A percentile compares a stretch with the other conserved stretches of the same genome.
Evolutionary conservation across 805 yeast genomes (phyloP).

Genomic region (Candida tallmaniae): DNA sequence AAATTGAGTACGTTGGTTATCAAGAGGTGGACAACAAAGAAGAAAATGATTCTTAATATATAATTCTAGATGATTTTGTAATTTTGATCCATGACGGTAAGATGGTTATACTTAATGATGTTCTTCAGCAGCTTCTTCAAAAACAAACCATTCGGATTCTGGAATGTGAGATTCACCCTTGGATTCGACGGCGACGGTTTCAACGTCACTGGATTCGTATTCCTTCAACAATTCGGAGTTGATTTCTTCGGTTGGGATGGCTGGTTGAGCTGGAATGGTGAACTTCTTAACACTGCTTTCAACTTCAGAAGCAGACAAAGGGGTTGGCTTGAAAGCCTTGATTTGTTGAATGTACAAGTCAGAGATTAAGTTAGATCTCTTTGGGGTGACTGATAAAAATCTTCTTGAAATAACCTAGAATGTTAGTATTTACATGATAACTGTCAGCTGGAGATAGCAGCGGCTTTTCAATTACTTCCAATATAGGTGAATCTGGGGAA

Average conservation of each 20-base stretch:
- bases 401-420: constrained; percentile 26
- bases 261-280: constrained; percentile 76
- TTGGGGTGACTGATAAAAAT: constrained; percentile 39
- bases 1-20: no score
- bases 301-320: constrained; percentile 67
- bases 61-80: background rate
- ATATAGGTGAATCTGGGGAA: no score
- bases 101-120: constrained; percentile 23
- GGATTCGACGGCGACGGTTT: constrained; percentile 30
- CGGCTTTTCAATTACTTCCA: no score
- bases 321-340: constrained; percentile 83
- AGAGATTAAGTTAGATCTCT: constrained; percentile 59
- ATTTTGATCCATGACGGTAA: background rate
- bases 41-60: no score
- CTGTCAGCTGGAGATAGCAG: background rate
- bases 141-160: constrained; percentile 78
- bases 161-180: constrained; percentile 43
- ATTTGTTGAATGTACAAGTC: constrained; percentile 85
- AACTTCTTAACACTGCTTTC: constrained; percentile 79
- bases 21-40: no score
- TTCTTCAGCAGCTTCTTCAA: constrained; percentile 55
- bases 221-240: constrained; percentile 63
- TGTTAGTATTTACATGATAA: constrained; percentile 4
- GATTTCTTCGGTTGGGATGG: constrained; percentile 66
- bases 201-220: constrained; percentile 68